Base-by-base conservation (phyloP, 495 filamentous ascomycete genomes). In the Usnea hakonensis region DNA sequence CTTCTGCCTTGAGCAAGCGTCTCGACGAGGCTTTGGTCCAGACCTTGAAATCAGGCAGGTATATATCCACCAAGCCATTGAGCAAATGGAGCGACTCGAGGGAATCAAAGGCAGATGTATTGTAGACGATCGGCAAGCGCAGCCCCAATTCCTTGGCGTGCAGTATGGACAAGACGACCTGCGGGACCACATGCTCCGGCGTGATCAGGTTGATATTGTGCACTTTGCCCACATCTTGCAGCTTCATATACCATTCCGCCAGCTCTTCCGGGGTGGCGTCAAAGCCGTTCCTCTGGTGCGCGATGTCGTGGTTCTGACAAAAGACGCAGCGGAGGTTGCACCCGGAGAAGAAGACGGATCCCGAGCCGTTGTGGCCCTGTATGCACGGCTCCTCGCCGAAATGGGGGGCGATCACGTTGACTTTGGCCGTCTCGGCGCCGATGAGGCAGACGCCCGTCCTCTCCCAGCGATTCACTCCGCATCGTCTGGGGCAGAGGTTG, bases 201-300 rank as follows among this genome's bases (percentile, higher is more conserved):
- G 86, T 90, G 50, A 90, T 79, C 10, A 90, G 79, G 68, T 94
- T 90, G 76, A 91, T 90, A 66, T 90, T 94, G 73, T 90, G 87
- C 5, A 87, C 86, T 13, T 78, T 74, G 7, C 88, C 88, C 3
- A 88, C 76, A 2, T 87, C 78, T 67, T 91, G 87, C 21, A 94
- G 75, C 71, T 90, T 91, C 43, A 92, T 61, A 69, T 84, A 90
- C 88, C 88, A 90, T 30, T 86, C 81, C 5, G 80, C 89, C 4
- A 93, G 78, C 69, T 90, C 82, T 68, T 87, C 85, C 16, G 89
- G 88, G 0, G 86, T 88, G n/a, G 90, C 72, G 64, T 90, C 86
- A 65, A 85, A 83, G 5, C 88, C 88, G 55, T 87, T 88, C 10
- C 83, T 77, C 67, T 85, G 81, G 64, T 92, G 88, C 2, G 87